phyloP scores from a whole-genome alignment of 2,329 filamentous ascomycete species.

The Lecanicillium sp. region DNA sequence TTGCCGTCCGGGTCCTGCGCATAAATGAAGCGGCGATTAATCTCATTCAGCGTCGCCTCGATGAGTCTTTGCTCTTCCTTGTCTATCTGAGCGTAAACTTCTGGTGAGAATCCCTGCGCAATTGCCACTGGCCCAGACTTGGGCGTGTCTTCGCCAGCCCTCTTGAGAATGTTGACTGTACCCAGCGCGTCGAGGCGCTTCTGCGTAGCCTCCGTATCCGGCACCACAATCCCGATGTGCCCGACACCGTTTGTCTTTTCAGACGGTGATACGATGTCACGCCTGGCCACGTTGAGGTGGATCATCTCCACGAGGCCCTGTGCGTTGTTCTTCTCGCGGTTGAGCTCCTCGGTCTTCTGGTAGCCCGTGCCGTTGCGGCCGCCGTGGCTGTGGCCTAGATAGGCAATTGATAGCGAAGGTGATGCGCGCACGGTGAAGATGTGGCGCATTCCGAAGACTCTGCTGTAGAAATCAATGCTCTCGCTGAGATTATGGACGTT shows the following conservation, averaged over 20 bases:
- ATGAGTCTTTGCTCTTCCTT: constrained; percentile 12
- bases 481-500: constrained; percentile 24
- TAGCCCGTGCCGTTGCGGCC: constrained; percentile 33
- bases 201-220: constrained; percentile 25
- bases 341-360: constrained; percentile 28
- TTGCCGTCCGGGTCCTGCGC: constrained; percentile 23
- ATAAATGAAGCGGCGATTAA: constrained; percentile 17
- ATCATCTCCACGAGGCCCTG: constrained; percentile 29
- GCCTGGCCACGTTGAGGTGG: constrained; percentile 19
- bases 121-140: constrained; percentile 14
- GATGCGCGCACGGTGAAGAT: constrained; percentile 26
- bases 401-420: constrained; percentile 26
- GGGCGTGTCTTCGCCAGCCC: constrained; percentile 17
- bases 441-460: constrained; percentile 24
- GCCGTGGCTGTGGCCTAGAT: constrained; percentile 30
- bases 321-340: constrained; percentile 29
- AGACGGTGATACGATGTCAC: constrained; percentile 18
- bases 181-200: constrained; percentile 18
- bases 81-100: constrained; percentile 14
- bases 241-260: constrained; percentile 26
- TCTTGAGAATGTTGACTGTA: constrained; percentile 24
- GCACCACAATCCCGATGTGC: constrained; percentile 32
- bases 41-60: constrained; percentile 11
- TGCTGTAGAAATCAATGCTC: constrained; percentile 28
- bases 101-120: constrained; percentile 14